Base-by-base conservation (phyloP, 2,329 filamentous ascomycete genomes). In the Colletotrichum acutatum region DNA sequence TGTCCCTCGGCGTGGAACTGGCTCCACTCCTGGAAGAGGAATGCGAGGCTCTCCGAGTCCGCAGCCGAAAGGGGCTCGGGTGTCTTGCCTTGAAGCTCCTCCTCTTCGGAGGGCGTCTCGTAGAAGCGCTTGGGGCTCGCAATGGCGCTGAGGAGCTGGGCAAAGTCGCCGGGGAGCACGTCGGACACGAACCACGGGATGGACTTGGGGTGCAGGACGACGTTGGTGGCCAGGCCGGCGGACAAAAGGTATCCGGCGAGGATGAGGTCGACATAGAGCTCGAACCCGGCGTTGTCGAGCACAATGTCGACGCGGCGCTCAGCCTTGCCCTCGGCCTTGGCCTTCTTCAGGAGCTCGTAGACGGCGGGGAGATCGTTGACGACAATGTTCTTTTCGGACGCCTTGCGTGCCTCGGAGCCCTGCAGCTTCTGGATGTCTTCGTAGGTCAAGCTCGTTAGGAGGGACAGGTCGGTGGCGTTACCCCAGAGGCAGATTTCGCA, bases 151-250 rank as follows among this genome's bases (percentile, higher is more conserved):
- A 99, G 90, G 2, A 98, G 89, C n/a, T 92, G 91, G 1, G 87
- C 88, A 78, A 98, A 98, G 83, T 99, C 97, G 53, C 86, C 88
- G 0, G 96, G 95, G 12, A 98, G 84, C 4, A 98, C 97, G 78
- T 99, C 97, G 0, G 95, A 98, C 60, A 99, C 97, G 80, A 98
- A 99, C 97, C 97, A 99, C 0, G 97, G 97, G 71, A 99, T 95
- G 26, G 91, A 92, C 85, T 99, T 99, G 64, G 97, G 95, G 79
- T 98, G 95, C 11, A 99, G 89, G 24, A 98, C 91, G 16, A 99
- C 88, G 28, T 91, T 91, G 0, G 95, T 98, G 0, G 97, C 97
- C 6, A 99, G 90, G 0, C 93, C 94, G 0, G 95, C 88, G 0
- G 94, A 92, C 7, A 99, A 88, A 16, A 99, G 88, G 80, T 97